Base-by-base conservation (phyloP, 1,139 yeast genomes). In the Geotrichum reessii region DNA sequence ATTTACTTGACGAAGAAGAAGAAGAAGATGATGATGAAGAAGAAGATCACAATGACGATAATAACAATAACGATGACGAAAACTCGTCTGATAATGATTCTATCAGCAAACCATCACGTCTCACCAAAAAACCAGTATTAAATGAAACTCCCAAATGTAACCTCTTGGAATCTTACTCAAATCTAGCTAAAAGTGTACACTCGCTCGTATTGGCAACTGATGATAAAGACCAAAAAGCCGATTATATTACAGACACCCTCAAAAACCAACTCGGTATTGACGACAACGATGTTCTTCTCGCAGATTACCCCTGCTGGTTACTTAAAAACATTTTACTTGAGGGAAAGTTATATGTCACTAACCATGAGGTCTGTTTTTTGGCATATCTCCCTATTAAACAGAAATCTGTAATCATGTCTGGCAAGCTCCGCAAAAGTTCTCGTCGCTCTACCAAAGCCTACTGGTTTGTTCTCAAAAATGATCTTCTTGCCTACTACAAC, bases 251-350 rank as follows among this genome's bases (percentile, higher is more conserved):
- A 11, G 70, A 68, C 37, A 69, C 67, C 47, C 64, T 69, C 14
- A 61, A 64, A 40, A 63, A 62, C 24, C 67, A 63, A 24, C 57
- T 69, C 2, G 71, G 69, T 0, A 61, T 67, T 21, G 62, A 62
- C 44, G 66, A 67, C 6, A 67, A 68, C 44, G 69, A 69, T 37
- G 61, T 60, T 14, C 57, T 69, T 6, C 50, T 68, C 24, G 71
- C 68, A 11, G 73, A 85, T 63, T 87, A 78, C 66, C 80, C 86
- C 6, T 83, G 91, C 40, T 92, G 97, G 96, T 74, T 92, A 48
- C 77, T 90, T 58, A 81, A 85, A 62, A 96, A 89, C 66, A 95
- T 92, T 0, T 74, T 92, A 44, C 73, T 91, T 33, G 97, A 91
- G 70, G 98, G 98, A 1, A 92, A 87, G 65, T 71, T 90, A 17